These are phyloP conservation scores for Naegleria gruberi DNA, from an alignment of 208 protist species.

Conservation along the genomic window DNA sequence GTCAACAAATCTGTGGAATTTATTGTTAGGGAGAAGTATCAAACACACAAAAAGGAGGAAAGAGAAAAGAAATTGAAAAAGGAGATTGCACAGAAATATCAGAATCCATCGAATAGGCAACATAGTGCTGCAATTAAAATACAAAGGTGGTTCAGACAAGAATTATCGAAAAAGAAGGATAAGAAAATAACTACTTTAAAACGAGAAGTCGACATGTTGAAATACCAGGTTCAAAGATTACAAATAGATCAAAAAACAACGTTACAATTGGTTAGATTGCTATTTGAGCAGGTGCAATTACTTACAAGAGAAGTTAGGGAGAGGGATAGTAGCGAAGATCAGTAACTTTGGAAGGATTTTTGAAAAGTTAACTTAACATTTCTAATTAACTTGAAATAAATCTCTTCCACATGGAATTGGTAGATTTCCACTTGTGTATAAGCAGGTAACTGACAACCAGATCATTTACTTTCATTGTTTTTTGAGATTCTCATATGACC, in stretches of 20 bases:
- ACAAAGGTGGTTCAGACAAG: neutral
- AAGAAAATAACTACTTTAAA: neutral
- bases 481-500: too few relatives aligned
- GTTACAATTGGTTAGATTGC: neutral
- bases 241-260: neutral
- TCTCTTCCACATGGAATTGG: too few relatives aligned
- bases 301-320: neutral
- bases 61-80: neutral
- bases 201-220: neutral
- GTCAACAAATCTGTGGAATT: neutral
- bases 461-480: too few relatives aligned
- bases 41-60: neutral
- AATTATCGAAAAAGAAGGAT: neutral
- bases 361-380: too few relatives aligned
- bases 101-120: neutral
- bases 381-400: too few relatives aligned
- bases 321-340: too few relatives aligned
- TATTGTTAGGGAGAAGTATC: neutral
- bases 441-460: too few relatives aligned
- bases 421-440: too few relatives aligned
- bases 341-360: too few relatives aligned
- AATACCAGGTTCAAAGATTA: neutral
- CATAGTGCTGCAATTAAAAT: neutral
- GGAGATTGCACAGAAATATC: neutral
- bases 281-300: neutral